These are phyloP conservation scores for Kodamaea neixiangensis DNA, from an alignment of 805 yeast species.

Conservation along the genomic window DNA sequence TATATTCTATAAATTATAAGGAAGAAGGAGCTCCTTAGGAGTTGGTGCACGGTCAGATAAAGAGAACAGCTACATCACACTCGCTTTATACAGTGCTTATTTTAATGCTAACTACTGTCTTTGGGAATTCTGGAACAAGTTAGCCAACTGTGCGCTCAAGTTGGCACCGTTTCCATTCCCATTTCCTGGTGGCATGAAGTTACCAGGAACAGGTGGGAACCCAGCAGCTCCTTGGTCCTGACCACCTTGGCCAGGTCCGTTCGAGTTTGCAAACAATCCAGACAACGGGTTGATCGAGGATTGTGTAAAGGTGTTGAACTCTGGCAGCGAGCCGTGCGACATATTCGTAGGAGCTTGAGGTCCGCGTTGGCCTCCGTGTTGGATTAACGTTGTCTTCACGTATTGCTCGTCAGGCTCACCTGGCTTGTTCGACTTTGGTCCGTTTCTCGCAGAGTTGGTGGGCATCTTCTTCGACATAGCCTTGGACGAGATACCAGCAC, in stretches of 20 bases:
- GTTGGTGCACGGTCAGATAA: no score
- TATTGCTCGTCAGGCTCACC: conserved; percentile 52
- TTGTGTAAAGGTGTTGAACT: conserved; percentile 34
- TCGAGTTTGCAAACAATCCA: conserved; percentile 40
- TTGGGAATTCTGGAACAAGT: conserved; percentile 31
- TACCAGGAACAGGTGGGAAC: conserved; percentile 10
- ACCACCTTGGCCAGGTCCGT: conserved; percentile 11
- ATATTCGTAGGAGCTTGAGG: conserved; percentile 16
- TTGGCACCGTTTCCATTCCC: conserved; percentile 26
- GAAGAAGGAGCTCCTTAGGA: no score
- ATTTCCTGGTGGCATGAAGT: conserved; percentile 10
- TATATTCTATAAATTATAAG: not conserved
- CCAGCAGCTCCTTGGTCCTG: not conserved
- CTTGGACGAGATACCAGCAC: conserved; percentile 89
- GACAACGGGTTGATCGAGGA: conserved; percentile 48
- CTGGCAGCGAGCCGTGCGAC: conserved; percentile 40
- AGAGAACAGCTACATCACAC: not conserved
- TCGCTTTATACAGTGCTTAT: not conserved
- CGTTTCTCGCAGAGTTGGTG: conserved; percentile 81
- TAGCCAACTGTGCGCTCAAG: conserved; percentile 41
- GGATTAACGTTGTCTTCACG: conserved; percentile 36
- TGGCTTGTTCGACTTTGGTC: conserved; percentile 76
- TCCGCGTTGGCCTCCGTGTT: conserved; percentile 14
- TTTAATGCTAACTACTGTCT: conserved; percentile 1
- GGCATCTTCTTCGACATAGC: conserved; percentile 93